phyloP scores from a whole-genome alignment of 371 early-diverging fungal species.

The Actinomortierella ambigua region DNA sequence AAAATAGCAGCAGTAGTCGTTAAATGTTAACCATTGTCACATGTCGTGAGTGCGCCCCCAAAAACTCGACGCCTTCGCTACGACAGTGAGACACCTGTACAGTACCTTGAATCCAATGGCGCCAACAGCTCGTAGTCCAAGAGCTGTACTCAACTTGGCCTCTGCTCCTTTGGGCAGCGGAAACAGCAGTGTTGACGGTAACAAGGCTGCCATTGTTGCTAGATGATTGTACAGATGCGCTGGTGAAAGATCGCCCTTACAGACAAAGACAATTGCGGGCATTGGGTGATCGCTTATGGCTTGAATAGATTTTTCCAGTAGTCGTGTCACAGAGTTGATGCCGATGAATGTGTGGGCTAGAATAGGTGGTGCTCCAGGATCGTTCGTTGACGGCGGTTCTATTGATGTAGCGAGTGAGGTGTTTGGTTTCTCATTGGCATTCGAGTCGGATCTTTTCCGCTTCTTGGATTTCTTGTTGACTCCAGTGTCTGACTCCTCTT shows the following conservation, averaged over 20 bases:
- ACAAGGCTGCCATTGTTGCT: conserved; percentile 34
- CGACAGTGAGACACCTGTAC: neutral
- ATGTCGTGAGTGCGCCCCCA: too few species aligned
- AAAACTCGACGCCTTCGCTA: neutral
- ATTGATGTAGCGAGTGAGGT: conserved; percentile 8
- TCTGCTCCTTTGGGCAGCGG: conserved; percentile 25
- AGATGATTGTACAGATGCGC: conserved; percentile 31
- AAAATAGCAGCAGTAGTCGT: too few species aligned
- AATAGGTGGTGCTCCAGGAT: too few species aligned
- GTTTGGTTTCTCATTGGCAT: neutral
- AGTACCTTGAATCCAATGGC: conserved; percentile 23
- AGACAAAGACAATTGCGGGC: conserved; percentile 28
- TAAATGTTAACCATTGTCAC: too few species aligned
- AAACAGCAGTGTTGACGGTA: conserved; percentile 21
- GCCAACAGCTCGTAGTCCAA: conserved; percentile 32
- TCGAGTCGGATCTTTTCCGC: too few species aligned
- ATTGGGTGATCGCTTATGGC: conserved; percentile 10
- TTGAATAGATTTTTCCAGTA: conserved; percentile 28
- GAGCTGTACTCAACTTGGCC: conserved; percentile 12
- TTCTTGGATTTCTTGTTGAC: too few species aligned
- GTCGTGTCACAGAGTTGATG: conserved; percentile 34
- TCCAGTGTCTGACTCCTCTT: too few species aligned
- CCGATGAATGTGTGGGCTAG: conserved; percentile 8
- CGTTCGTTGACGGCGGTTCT: too few species aligned
- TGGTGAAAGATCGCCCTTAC: conserved; percentile 35